These are phyloP conservation scores for Pseudogymnoascus sp. DNA, from an alignment of 2,329 filamentous ascomycete genomes.

Conservation along the genomic window DNA sequence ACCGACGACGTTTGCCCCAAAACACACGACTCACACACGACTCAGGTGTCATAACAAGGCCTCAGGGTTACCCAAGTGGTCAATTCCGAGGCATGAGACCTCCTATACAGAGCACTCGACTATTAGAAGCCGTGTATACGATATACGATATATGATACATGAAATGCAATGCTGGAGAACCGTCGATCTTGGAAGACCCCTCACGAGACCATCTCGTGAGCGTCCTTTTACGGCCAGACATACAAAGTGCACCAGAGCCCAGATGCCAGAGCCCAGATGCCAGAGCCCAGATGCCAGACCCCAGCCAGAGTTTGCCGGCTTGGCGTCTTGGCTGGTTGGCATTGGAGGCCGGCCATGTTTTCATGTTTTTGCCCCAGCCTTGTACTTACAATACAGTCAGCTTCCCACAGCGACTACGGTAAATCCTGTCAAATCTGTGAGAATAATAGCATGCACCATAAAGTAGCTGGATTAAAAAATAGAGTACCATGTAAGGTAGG, in stretches of 20 bases:
- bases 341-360: too few relatives aligned
- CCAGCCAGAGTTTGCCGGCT: background rate
- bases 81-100: background rate
- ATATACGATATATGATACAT: slow-evolving; percentile 1
- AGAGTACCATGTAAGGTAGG: background rate
- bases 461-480: background rate
- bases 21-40: background rate
- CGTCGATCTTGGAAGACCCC: background rate
- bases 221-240: background rate
- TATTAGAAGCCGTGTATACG: background rate
- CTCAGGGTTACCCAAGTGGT: background rate
- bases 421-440: background rate
- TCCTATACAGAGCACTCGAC: background rate
- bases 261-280: background rate
- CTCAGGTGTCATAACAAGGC: background rate
- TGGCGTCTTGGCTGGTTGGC: background rate
- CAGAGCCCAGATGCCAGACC: background rate
- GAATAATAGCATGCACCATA: background rate
- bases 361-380: background rate
- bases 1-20: background rate
- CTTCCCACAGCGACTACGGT: background rate
- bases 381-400: background rate
- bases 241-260: background rate
- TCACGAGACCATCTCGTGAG: background rate
- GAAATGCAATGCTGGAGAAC: slow-evolving; percentile 1